Evolutionary conservation across 768 basidiomycete species (phyloP).

Genomic region (Tremella yokohamensis): DNA sequence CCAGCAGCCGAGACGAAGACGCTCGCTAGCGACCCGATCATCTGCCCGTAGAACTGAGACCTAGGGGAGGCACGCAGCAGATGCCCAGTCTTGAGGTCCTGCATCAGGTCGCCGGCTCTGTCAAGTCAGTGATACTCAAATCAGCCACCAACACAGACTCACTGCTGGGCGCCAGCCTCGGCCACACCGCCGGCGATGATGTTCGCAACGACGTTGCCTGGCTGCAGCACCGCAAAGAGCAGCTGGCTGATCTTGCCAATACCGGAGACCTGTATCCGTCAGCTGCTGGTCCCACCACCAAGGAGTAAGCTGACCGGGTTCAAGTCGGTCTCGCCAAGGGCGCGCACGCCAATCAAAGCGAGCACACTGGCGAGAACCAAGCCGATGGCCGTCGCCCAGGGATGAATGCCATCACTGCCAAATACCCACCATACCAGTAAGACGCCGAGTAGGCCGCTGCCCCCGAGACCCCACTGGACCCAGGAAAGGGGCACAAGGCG

Average conservation of each 20-base stretch:
- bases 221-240: constrained; percentile 88
- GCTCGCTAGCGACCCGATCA: constrained; percentile 82
- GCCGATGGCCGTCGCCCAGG: constrained; percentile 88
- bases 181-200: constrained; percentile 96
- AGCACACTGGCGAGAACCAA: constrained; percentile 77
- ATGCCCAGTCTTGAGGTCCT: constrained; percentile 95
- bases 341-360: constrained; percentile 86
- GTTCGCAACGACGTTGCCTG: constrained; percentile 94
- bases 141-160: background rate
- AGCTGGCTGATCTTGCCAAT: constrained; percentile 93
- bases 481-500: constrained; percentile 75
- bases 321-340: constrained; percentile 91
- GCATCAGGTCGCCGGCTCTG: constrained; percentile 96
- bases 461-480: constrained; percentile 67
- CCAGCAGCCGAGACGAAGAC: constrained; percentile 85
- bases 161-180: constrained; percentile 48
- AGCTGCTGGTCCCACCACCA: background rate
- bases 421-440: constrained; percentile 82
- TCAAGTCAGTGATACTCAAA: constrained; percentile 7
- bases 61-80: constrained; percentile 85
- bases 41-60: constrained; percentile 85
- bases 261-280: constrained; percentile 56
- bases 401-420: constrained; percentile 83
- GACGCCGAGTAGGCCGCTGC: constrained; percentile 67
- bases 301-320: constrained; percentile 48